A percentile compares a stretch with the other conserved stretches of the same genome.
Evolutionary conservation across 2,329 filamentous ascomycete genomes (phyloP).

Genomic region (Alternaria sp.): DNA sequence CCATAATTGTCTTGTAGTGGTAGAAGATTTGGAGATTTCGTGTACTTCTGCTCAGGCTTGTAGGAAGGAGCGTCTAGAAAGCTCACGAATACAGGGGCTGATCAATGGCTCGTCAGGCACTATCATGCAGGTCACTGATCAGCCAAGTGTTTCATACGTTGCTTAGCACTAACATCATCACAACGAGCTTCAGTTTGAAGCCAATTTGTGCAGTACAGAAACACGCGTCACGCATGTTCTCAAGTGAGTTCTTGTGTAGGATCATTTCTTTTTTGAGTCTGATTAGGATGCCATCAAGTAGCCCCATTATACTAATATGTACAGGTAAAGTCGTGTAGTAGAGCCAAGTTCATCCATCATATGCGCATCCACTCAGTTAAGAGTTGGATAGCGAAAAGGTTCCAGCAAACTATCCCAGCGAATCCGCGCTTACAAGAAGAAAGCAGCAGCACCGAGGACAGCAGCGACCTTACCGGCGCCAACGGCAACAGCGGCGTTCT

Average conservation of each 20-base stretch:
- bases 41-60: too few relatives aligned
- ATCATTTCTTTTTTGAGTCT: background rate
- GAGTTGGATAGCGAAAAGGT: background rate
- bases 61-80: too few relatives aligned
- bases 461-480: conserved; percentile 1
- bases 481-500: conserved; percentile 3
- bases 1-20: too few relatives aligned
- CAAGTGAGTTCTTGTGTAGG: background rate
- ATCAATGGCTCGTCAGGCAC: background rate
- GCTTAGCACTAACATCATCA: background rate
- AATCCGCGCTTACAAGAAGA: conserved; percentile 3
- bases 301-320: background rate
- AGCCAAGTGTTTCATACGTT: background rate
- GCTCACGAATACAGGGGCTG: too few relatives aligned
- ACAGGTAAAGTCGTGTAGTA: background rate
- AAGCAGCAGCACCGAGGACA: conserved; percentile 8
- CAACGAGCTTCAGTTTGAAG: background rate
- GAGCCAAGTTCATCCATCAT: background rate
- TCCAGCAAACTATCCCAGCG: background rate
- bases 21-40: too few relatives aligned
- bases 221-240: too few relatives aligned
- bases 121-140: background rate
- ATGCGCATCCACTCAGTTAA: background rate
- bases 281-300: background rate
- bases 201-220: background rate